Evolutionary conservation across 371 early-diverging fungal species (phyloP), one percentile per base, ranked within the genome.

Genomic region (Rhizopus microsporus): DNA sequence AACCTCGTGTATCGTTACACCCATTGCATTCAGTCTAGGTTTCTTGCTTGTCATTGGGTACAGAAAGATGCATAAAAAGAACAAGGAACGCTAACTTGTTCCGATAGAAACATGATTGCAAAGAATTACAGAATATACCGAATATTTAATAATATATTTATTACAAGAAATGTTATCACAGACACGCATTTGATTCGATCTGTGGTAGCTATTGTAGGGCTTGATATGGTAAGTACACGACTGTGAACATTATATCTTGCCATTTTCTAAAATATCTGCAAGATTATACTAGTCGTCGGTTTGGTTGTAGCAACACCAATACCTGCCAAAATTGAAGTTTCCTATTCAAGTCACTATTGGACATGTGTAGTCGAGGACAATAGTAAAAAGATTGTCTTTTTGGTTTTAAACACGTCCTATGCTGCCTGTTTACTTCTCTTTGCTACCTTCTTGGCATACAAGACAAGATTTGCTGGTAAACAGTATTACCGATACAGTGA

Each of bases 81-180:
- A 45, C 7, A 47, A 23, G 15, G 38, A 10, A 44, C 32, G 16
- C 3, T 51, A 30, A 17, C 43, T 34, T 39, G n/a, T 32, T 29
- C 17, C 32, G 15, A 40, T 58, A 76, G 85, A 59, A 84, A 84
- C 44, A 77, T 84, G 75, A 83, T 84, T 37, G 83, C 85, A 40
- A 84, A 84, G 51, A 84, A 84, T 56, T 84, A 82, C 60, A 72
- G 85, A 5, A 77, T 84, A 8, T 84, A 84, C 59, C 69, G 81
- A 29, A 84, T 84, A 29, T 84, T 82, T 51, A 78, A 84, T 57
- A 84, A 84, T 35, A 81, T 84, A 7, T 82, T 81, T 54, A 81
- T 84, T 44, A 80, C 80, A 9, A 73, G 82, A 17, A 80, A 79
- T 3, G 79, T 82, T 49, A 84, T 84, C 53, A 80, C 78, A 34